These are phyloP conservation scores for Pelargonium cotyledonis DNA, from an alignment of 441 rosid genomes.

Conservation along the genomic window DNA sequence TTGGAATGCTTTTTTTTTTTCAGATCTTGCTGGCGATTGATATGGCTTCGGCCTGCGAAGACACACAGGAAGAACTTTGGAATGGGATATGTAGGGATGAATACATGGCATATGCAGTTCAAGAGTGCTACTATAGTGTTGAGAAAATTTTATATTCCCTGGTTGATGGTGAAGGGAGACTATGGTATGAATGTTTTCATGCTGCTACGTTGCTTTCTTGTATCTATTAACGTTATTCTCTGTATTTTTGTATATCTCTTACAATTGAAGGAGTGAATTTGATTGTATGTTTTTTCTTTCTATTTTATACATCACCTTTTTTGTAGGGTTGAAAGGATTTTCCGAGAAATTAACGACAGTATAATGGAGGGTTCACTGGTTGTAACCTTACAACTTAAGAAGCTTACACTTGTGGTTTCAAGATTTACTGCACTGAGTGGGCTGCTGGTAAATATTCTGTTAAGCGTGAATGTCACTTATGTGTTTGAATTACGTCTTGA, in stretches of 20 bases:
- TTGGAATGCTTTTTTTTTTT: constrained; percentile 19
- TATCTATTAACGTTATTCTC: not conserved
- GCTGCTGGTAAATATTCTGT: constrained; percentile 62
- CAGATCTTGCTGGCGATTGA: constrained; percentile 94
- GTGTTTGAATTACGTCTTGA: not conserved
- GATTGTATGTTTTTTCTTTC: not conserved
- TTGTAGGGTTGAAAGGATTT: constrained; percentile 92
- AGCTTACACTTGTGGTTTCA: constrained; percentile 73
- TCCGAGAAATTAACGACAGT: constrained; percentile 75
- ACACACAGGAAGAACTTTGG: constrained; percentile 80
- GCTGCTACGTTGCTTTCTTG: constrained; percentile 3
- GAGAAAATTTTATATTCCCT: constrained; percentile 75
- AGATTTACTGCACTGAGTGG: constrained; percentile 94
- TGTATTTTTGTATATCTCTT: not conserved
- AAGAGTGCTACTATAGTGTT: constrained; percentile 86
- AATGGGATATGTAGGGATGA: constrained; percentile 77
- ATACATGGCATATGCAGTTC: constrained; percentile 97
- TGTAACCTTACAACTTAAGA: constrained; percentile 64
- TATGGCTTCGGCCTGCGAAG: constrained; percentile 93
- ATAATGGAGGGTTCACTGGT: constrained; percentile 60
- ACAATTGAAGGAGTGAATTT: not conserved
- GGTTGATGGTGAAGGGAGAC: constrained; percentile 91
- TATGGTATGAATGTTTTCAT: constrained; percentile 49
- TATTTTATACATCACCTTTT: constrained; percentile 16
- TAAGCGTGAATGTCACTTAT: constrained; percentile 3